These are phyloP conservation scores for Lasiodiplodia sp. DNA, from an alignment of 2,329 filamentous ascomycete genomes.

Conservation along the genomic window DNA sequence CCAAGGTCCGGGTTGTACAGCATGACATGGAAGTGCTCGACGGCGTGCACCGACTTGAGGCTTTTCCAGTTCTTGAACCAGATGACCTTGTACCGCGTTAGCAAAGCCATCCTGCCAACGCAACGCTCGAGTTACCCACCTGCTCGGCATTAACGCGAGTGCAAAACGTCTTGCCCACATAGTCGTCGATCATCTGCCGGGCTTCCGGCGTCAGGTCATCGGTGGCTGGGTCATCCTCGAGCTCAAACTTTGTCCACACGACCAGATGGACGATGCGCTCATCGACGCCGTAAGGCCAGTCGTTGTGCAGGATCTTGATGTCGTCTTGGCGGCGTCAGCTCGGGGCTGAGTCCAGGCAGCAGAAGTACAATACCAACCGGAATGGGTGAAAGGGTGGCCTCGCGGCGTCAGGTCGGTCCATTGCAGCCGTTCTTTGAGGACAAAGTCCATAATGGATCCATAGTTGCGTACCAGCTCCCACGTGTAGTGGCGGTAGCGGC, in stretches of 20 bases:
- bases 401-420: constrained; percentile 65
- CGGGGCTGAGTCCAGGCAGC: constrained; percentile 10
- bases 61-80: constrained; percentile 96
- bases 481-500: constrained; percentile 77
- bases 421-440: constrained; percentile 71
- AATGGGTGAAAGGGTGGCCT: constrained; percentile 53
- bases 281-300: constrained; percentile 94
- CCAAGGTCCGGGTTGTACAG: constrained; percentile 75
- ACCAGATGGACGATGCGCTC: constrained; percentile 81
- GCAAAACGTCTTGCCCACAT: constrained; percentile 72
- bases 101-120: constrained; percentile 15
- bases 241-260: constrained; percentile 88
- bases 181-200: constrained; percentile 71
- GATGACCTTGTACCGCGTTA: constrained; percentile 59
- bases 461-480: constrained; percentile 69
- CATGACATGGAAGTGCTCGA: constrained; percentile 97
- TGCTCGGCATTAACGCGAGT: constrained; percentile 56
- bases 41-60: constrained; percentile 82
- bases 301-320: constrained; percentile 80
- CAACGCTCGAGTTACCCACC: constrained; percentile 38
- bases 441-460: constrained; percentile 80
- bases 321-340: constrained; percentile 56
- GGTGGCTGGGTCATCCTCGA: constrained; percentile 71
- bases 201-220: constrained; percentile 72
- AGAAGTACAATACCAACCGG: constrained; percentile 40